Evolutionary conservation across 2,329 filamentous ascomycete genomes (phyloP).

Genomic region (Metarhizium rileyi): DNA sequence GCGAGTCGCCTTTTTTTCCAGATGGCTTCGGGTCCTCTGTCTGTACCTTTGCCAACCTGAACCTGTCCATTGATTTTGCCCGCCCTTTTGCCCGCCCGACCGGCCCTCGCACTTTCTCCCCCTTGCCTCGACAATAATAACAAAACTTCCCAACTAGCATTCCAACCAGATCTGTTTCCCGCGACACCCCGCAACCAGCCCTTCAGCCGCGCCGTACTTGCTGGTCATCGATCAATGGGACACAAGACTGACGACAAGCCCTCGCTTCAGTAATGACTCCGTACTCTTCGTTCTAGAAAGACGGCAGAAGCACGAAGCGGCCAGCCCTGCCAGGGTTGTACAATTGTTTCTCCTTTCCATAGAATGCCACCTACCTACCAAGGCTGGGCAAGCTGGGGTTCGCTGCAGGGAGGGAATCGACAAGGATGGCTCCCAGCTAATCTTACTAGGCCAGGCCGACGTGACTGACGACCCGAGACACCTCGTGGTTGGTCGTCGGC

Average conservation of each 20-base stretch:
- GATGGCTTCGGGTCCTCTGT: too few relatives aligned
- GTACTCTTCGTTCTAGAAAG: slow-evolving; percentile 16
- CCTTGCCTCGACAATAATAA: too few relatives aligned
- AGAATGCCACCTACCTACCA: background rate
- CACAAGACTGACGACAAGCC: too few relatives aligned
- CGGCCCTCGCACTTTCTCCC: too few relatives aligned
- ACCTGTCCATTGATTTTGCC: too few relatives aligned
- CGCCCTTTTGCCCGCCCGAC: too few relatives aligned
- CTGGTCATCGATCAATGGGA: too few relatives aligned
- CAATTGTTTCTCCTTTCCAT: background rate
- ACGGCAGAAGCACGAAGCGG: slow-evolving; percentile 18
- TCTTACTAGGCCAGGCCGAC: slow-evolving; percentile 1
- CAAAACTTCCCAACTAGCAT: too few relatives aligned
- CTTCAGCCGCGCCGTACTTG: background rate
- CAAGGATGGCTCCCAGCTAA: slow-evolving; percentile 5
- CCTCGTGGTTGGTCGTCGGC: slow-evolving; percentile 10
- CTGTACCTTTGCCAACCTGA: too few relatives aligned
- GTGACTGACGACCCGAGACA: slow-evolving; percentile 9
- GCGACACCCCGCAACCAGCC: too few relatives aligned
- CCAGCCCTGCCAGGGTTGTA: background rate
- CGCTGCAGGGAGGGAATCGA: slow-evolving; percentile 2
- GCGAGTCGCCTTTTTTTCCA: too few relatives aligned
- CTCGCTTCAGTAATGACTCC: background rate
- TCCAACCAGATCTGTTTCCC: too few relatives aligned
- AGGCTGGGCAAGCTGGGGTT: background rate